A percentile compares a stretch with the other conserved stretches of the same genome.
These are phyloP conservation scores for Chytridium lagenaria DNA, from an alignment of 371 early-diverging fungal genomes.

Conservation along the genomic window DNA sequence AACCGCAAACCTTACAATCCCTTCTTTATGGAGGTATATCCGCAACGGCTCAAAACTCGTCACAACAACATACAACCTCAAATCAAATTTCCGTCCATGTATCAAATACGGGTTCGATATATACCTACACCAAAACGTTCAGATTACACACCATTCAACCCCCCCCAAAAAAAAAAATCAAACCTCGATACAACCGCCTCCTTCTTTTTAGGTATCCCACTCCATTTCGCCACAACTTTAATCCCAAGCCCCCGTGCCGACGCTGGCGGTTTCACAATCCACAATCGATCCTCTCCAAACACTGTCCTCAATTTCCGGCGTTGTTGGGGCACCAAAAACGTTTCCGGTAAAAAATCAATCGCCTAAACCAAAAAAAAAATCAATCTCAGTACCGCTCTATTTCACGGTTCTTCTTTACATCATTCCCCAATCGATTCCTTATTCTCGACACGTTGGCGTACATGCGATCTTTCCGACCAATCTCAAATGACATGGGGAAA, in stretches of 20 bases:
- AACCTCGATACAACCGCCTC: constrained; percentile 40
- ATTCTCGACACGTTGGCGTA: constrained; percentile 34
- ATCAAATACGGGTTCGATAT: constrained; percentile 51
- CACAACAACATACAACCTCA: constrained; percentile 53
- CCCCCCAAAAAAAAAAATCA: not conserved
- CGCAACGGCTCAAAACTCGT: constrained; percentile 55
- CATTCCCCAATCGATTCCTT: constrained; percentile 22
- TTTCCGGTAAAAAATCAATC: constrained; percentile 50
- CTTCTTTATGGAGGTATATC: constrained; percentile 48
- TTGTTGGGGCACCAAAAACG: constrained; percentile 39
- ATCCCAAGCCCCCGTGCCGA: constrained; percentile 55
- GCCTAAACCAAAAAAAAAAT: constrained; percentile 18
- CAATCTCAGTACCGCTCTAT: no score
- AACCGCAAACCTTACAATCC: constrained; percentile 50
- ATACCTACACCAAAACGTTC: constrained; percentile 45
- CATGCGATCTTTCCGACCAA: constrained; percentile 53
- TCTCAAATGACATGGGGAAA: constrained; percentile 54
- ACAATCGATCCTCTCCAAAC: constrained; percentile 39
- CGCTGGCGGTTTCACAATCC: constrained; percentile 58
- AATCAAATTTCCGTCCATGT: constrained; percentile 52
- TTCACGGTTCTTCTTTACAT: no score
- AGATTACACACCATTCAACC: no score
- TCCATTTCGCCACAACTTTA: constrained; percentile 40
- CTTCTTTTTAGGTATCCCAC: constrained; percentile 43
- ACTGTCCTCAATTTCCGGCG: constrained; percentile 33